A percentile compares a stretch with the other conserved stretches of the same genome.
These are phyloP conservation scores for Xerophyta viscosa DNA, from an alignment of 106 monocot species.

Conservation along the genomic window DNA sequence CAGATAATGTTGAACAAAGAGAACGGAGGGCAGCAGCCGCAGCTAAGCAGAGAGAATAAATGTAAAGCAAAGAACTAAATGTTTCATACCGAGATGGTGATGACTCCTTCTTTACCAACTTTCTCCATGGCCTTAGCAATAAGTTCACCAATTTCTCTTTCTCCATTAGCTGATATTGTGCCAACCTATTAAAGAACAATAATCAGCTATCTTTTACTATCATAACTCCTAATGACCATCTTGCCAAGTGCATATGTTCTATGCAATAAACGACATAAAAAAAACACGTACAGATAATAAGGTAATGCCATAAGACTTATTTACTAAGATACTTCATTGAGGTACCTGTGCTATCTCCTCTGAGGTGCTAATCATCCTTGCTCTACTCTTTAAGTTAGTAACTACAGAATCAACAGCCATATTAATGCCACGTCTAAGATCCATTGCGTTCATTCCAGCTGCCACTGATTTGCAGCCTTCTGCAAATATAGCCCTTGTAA, in stretches of 20 bases:
- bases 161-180: slow-evolving; percentile 80
- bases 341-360: slow-evolving; percentile 83
- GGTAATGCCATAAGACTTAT: no score
- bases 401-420: slow-evolving; percentile 91
- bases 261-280: no score
- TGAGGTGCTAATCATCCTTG: slow-evolving; percentile 81
- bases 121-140: slow-evolving; percentile 91
- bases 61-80: no score
- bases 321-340: no score
- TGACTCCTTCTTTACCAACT: slow-evolving; percentile 86
- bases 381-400: slow-evolving; percentile 64
- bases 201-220: no score
- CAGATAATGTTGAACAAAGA: no score
- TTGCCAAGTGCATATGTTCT: no score
- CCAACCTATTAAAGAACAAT: slow-evolving; percentile 48
- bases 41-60: no score
- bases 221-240: no score
- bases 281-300: no score
- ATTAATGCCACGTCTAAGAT: slow-evolving; percentile 68
- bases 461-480: slow-evolving; percentile 89
- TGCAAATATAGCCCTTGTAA: slow-evolving; percentile 59
- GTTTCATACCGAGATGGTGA: slow-evolving; percentile 58
- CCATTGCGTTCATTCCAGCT: slow-evolving; percentile 92
- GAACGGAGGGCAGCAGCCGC: no score
- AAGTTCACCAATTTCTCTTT: slow-evolving; percentile 71